phyloP scores from a whole-genome alignment of 768 basidiomycete species.

The Rhizopogon roseolus region DNA sequence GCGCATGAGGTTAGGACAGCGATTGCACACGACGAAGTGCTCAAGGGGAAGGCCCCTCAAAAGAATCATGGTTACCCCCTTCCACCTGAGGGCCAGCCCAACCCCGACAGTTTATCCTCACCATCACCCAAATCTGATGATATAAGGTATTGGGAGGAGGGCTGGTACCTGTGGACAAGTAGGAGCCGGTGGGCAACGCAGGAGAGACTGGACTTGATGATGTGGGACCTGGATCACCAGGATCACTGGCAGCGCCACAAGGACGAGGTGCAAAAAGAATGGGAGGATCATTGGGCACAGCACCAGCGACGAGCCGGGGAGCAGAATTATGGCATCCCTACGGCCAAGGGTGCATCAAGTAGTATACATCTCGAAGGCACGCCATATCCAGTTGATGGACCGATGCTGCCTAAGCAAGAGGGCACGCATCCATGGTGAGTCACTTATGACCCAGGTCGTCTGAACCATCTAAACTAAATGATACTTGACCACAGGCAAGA shows the following conservation, averaged over 20 bases:
- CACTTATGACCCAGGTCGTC: constrained; percentile 10
- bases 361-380: constrained; percentile 34
- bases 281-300: constrained; percentile 38
- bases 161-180: constrained; percentile 72
- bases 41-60: constrained; percentile 35
- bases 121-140: constrained; percentile 23
- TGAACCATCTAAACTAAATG: neutral
- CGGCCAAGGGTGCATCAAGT: constrained; percentile 5
- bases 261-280: constrained; percentile 47
- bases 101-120: constrained; percentile 13
- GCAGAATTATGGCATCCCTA: constrained; percentile 8
- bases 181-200: constrained; percentile 45
- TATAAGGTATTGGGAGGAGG: constrained; percentile 64
- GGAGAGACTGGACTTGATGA: constrained; percentile 59
- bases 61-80: constrained; percentile 53
- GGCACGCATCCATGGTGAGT: constrained; percentile 31
- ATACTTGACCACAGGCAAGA: constrained; percentile 30
- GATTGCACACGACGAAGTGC: constrained; percentile 28
- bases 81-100: constrained; percentile 60
- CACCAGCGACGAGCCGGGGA: constrained; percentile 14
- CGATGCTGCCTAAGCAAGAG: constrained; percentile 6
- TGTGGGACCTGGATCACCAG: constrained; percentile 49
- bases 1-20: constrained; percentile 60
- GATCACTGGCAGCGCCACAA: constrained; percentile 34
- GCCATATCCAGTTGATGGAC: constrained; percentile 34